A percentile compares a stretch with the other conserved stretches of the same genome.
Conservation (phyloP, 306 rosid species). For the Amphicarpaea edgeworthii region DNA sequence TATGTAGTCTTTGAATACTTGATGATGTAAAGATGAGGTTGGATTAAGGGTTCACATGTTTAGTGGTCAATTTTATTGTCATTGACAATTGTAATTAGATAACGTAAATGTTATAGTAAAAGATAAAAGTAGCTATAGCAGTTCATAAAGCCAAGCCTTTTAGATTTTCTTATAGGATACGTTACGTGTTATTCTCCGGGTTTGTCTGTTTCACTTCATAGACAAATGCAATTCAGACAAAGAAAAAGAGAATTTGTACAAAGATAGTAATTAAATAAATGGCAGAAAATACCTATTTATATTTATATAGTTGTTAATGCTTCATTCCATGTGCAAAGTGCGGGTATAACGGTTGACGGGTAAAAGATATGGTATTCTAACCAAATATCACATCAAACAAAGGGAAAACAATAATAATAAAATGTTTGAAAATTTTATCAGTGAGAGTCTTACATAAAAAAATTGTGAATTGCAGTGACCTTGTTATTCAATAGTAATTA, state of each 20-base stretch:
- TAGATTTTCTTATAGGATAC: constrained; percentile 17
- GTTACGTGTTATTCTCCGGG: neutral
- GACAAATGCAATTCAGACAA: neutral
- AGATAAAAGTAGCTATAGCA: no score
- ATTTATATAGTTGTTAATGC: neutral
- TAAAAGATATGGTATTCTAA: constrained; percentile 1
- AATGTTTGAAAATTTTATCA: no score
- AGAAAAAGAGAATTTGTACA: neutral
- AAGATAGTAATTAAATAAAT: no score
- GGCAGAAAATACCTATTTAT: neutral
- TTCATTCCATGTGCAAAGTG: constrained; percentile 27
- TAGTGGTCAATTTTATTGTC: no score
- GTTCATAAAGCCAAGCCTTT: neutral
- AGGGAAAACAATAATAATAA: neutral
- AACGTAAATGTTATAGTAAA: no score
- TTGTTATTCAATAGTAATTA: no score
- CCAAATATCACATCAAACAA: constrained; percentile 26
- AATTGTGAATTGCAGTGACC: no score
- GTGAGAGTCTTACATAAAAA: no score
- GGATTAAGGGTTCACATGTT: neutral
- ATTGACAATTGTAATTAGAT: no score
- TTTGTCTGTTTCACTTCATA: constrained; percentile 23
- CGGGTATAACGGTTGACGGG: constrained; percentile 3
- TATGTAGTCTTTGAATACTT: neutral
- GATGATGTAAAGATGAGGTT: constrained; percentile 27